Evolutionary conservation across 2,329 filamentous ascomycete genomes (phyloP), one percentile per base, ranked within the genome.

Genomic region (Magnaporthales sp.): DNA sequence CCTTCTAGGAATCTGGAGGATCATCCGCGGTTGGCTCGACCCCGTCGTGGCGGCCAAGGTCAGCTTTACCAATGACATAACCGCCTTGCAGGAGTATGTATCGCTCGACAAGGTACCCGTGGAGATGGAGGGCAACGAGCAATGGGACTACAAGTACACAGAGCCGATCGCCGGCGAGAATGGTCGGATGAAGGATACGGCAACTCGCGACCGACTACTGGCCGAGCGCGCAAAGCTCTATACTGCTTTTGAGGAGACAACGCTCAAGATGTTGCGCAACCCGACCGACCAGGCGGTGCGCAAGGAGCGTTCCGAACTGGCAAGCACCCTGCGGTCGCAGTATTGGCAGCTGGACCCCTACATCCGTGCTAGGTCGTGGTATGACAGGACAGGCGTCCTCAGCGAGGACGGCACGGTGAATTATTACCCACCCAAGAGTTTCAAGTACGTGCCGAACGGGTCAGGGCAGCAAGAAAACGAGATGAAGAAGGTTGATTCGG

Each of bases 21-120:
- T 99, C 70, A 96, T 99, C 75, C 89, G 88, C 70, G 93, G 93
- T 71, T 99, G 95, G 95, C 86, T 99, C 51, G 95, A 99, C 76
- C 95, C 95, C 1, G 94, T 99, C 3, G 94, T 99, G 30, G 95
- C 95, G 27, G 84, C 86, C 74, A 99, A 99, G 78, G 90, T 99
- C 24, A 89, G 97, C 76, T 98, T 98, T 77, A 95, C 91, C 67
- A 95, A 92, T 74, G 92, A 87, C 71, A 80, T 88, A 66, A 84
- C 90, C 66, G 94, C 97, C 66, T 81, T 99, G 66, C 86, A 91
- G 70, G 81, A 88, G 67, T 97, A 90, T 75, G 90, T 99, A 67
- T 83, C 87, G 11, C 81, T 81, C 54, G 81, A 82, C 62, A 88
- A 89, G 63, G 91, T 98, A 70, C 85, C 90, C 68, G 91, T 89